Base-by-base conservation (phyloP, 179 eudicot species). In the Sideroxylon spinosum region DNA sequence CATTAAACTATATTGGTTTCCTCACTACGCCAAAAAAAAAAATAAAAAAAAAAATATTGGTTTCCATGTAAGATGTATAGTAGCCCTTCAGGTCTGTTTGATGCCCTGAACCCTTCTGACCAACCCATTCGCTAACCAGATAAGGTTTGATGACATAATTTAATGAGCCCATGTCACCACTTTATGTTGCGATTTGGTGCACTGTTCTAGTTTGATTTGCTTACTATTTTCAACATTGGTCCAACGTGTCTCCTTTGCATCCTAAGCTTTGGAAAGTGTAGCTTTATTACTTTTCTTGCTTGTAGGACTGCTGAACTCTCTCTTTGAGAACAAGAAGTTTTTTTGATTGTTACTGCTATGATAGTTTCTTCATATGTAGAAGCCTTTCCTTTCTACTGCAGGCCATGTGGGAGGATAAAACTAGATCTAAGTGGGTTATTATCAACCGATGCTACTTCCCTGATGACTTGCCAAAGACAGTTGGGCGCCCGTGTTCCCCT, bases 331-430 rank as follows among this genome's bases (percentile, higher is more conserved):
- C 9, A 46, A 59, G 29, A 20, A 25, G 50, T 25, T 73, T 64
- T 28, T 28, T 50, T 52, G 7, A 46, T 63, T 74, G 63, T 37
- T 37, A 37, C 4, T 37, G 44, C 44, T 37, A 67, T 55, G 32
- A 23, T 46, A n/a, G 25, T 57, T 50, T 69, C 74, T 68, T 32
- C 26, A 59, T 37, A 37, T 50, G 63, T 20, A 12, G 4, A 37
- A 50, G 44, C 29, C 68, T 49, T 12, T 17, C 17, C 69, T 75
- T 62, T 60, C 37, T 64, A 48, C 72, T 84, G 81, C 87, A 95
- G 99, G 91, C 87, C 82, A 93, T 95, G 98, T 95, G 99, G 99
- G 99, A 95, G 86, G 98, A 95, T 77, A 84, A 84, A 81, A 93
- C 88, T 78, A 80, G 81, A 81, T 82, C 73, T 53, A 95, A 92